Percentiles rank a stretch among this genome's conserved stretches.
These are phyloP conservation scores for Triangularia verruculosa DNA, from an alignment of 2,329 filamentous ascomycete genomes.

Conservation along the genomic window DNA sequence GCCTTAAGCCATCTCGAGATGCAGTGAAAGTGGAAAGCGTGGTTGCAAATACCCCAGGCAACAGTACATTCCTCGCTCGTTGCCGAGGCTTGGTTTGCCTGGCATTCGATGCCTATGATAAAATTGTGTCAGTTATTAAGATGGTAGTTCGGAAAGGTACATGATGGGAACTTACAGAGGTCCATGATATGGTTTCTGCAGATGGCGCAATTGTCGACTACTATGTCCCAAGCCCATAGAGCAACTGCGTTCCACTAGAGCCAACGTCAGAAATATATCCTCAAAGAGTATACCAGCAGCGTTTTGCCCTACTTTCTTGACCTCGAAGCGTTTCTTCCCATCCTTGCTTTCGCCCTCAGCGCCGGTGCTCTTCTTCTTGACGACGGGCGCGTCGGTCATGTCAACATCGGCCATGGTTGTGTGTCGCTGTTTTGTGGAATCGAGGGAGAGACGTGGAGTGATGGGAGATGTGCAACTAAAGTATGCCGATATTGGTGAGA, in stretches of 20 bases:
- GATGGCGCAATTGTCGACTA: constrained; percentile 98
- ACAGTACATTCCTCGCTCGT: constrained; percentile 98
- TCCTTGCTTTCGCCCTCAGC: constrained; percentile 46
- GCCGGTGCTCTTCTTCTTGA: constrained; percentile 47
- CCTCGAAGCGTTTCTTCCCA: constrained; percentile 92
- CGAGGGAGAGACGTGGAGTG: background rate
- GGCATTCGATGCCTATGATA: constrained; percentile 84
- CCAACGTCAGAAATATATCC: constrained; percentile 12
- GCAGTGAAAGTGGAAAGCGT: constrained; percentile 99
- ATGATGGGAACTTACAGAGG: constrained; percentile 60
- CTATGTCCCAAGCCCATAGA: constrained; percentile 98
- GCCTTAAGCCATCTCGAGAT: constrained; percentile 99
- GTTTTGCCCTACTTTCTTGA: constrained; percentile 76
- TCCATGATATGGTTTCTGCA: constrained; percentile 99
- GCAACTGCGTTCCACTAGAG: constrained; percentile 94
- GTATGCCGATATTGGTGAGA: background rate
- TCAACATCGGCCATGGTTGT: constrained; percentile 85
- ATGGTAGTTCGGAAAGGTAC: background rate
- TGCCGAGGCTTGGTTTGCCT: constrained; percentile 95
- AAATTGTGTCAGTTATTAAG: constrained; percentile 11
- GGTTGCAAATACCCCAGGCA: constrained; percentile 98
- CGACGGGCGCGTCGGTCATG: constrained; percentile 82
- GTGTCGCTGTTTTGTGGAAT: background rate
- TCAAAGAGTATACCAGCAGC: background rate
- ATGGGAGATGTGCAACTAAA: background rate